phyloP scores from a whole-genome alignment of 1,139 yeast genomes.

The Hemisphaericaspora lyxosophila region DNA sequence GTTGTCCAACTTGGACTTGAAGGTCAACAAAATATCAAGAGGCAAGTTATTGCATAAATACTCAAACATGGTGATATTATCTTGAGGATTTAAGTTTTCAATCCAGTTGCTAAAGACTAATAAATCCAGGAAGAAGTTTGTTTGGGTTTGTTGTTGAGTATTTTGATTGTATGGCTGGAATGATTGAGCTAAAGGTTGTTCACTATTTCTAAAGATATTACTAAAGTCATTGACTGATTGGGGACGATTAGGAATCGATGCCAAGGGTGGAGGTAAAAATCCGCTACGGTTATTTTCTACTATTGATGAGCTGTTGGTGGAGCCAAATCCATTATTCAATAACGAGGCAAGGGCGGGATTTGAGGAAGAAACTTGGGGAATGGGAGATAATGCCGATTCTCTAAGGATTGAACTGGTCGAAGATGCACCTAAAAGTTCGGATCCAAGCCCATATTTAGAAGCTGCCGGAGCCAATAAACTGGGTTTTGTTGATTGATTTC shows the following conservation, averaged over 20 bases:
- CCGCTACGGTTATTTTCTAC: constrained; percentile 7
- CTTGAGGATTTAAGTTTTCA: constrained; percentile 53
- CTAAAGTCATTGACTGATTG: constrained; percentile 46
- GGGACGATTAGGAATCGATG: constrained; percentile 40
- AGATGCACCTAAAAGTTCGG: constrained; percentile 10
- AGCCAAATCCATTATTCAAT: constrained; percentile 12
- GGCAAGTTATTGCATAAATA: constrained; percentile 52
- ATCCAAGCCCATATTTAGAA: constrained; percentile 9
- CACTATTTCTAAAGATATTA: constrained; percentile 23
- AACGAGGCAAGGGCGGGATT: constrained; percentile 10
- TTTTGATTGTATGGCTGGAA: constrained; percentile 1
- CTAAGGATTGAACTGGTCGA: constrained; percentile 19
- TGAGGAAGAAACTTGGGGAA: constrained; percentile 14
- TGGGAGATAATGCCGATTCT: constrained; percentile 25
- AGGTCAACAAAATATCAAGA: constrained; percentile 48
- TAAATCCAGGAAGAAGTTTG: constrained; percentile 43
- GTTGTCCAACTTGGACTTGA: constrained; percentile 38
- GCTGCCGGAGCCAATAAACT: constrained; percentile 15
- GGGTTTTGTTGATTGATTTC: constrained; percentile 3
- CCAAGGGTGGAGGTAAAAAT: constrained; percentile 21
- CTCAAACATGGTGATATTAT: constrained; percentile 60
- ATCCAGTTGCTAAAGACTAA: constrained; percentile 61
- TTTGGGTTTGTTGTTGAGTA: constrained; percentile 5
- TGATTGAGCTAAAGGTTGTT: constrained; percentile 12
- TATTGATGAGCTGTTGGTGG: constrained; percentile 5